A percentile compares a stretch with the other conserved stretches of the same genome.
Conservation (phyloP, 2,329 filamentous ascomycete genomes). For the Emmonsiellopsis sp. region DNA sequence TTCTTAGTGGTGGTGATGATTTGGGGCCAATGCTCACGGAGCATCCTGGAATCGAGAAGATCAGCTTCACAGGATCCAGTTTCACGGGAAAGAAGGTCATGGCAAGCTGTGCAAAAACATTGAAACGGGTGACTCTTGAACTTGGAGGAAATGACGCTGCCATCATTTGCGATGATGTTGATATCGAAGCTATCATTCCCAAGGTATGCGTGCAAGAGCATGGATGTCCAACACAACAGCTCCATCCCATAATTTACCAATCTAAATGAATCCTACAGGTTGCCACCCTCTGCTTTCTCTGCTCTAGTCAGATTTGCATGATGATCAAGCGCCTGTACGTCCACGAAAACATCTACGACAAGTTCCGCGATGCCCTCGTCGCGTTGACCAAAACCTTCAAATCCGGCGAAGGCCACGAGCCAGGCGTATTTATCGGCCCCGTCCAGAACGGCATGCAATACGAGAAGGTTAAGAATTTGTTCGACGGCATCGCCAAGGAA, state of each 20-base stretch:
- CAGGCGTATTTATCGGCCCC: slow-evolving; percentile 46
- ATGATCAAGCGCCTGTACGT: slow-evolving; percentile 49
- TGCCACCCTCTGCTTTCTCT: slow-evolving; percentile 16
- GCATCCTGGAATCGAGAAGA: slow-evolving; percentile 53
- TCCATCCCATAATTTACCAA: neutral
- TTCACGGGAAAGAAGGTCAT: slow-evolving; percentile 53
- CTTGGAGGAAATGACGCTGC: slow-evolving; percentile 54
- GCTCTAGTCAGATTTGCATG: slow-evolving; percentile 46
- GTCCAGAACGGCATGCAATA: slow-evolving; percentile 54
- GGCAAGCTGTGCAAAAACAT: slow-evolving; percentile 44
- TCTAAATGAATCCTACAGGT: neutral
- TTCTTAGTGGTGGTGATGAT: slow-evolving; percentile 49
- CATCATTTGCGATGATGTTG: slow-evolving; percentile 50
- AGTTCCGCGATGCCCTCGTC: slow-evolving; percentile 39
- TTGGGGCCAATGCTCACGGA: slow-evolving; percentile 50
- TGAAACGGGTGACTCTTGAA: slow-evolving; percentile 54
- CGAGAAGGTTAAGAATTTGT: slow-evolving; percentile 44
- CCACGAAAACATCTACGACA: slow-evolving; percentile 43
- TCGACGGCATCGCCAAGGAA: slow-evolving; percentile 45
- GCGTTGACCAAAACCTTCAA: slow-evolving; percentile 22
- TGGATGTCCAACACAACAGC: neutral
- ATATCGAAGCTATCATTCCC: slow-evolving; percentile 41
- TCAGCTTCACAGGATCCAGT: slow-evolving; percentile 55
- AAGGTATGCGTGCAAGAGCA: slow-evolving; percentile 17
- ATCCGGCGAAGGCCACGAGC: slow-evolving; percentile 18